Base-by-base conservation (phyloP, 768 basidiomycete species). In the Suillus sp. region DNA sequence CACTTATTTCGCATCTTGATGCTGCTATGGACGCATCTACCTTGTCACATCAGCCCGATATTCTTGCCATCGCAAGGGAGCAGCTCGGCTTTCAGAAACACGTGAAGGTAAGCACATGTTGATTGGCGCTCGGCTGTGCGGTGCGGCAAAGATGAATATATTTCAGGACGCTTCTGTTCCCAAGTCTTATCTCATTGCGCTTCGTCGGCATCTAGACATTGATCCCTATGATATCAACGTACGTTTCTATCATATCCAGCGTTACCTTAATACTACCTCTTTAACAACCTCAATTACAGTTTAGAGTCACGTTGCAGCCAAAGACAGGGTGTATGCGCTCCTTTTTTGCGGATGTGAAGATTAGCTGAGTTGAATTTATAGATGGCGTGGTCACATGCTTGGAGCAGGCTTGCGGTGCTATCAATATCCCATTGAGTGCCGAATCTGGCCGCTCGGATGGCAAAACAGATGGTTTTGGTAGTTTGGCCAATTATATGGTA, bases 401-500 rank as follows among this genome's bases (percentile, higher is more conserved):
- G n/a, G 82, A 85, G 69, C 67, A 75, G n/a, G 79, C 78, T 8
- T 86, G 85, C 67, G 68, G 76, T 25, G 56, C 42, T 48, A 59
- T 70, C 47, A 50, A 62, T 18, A 76, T 85, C 32, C 55, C 71
- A 4, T 74, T 86, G 40, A 65, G 63, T 6, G 64, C 66, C 40
- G 76, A 77, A 58, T 53, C 67, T 20, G 72, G 68, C 35, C 64
- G 64, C 2, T 61, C 66, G 4, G 82, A 82, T 69, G 80, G 84
- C 14, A 70, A 69, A 64, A 60, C 58, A 20, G 75, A 75, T 27
- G 83, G 85, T 25, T 66, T 84, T 60, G 84, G 84, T 25, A 80
- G 80, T 10, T 67, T 86, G 43, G 72, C 75, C n/a, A 71, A 78
- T 1, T 86, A 82, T 70, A 73, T 79, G 59, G 85, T 84, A 69